Evolutionary conservation across 148 eudicot species (phyloP).

Genomic region (Cornus florida): DNA sequence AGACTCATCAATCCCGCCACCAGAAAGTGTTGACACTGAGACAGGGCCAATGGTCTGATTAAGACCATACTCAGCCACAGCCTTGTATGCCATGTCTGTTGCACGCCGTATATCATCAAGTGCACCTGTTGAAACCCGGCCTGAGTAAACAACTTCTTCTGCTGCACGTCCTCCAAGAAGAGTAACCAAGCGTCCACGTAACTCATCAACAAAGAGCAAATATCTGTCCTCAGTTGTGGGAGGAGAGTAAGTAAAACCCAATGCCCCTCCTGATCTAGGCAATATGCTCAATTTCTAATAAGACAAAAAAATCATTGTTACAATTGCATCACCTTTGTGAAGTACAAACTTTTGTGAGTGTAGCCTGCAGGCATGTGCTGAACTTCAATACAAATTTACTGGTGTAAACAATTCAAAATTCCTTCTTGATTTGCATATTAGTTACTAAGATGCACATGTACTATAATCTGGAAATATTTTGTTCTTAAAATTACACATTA

Average conservation of each 20-base stretch:
- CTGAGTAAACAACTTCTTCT: constrained; percentile 77
- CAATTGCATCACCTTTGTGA: neutral
- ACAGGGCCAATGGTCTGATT: constrained; percentile 78
- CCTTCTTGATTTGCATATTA: neutral
- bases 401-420: neutral
- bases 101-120: constrained; percentile 94
- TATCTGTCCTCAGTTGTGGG: constrained; percentile 92
- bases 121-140: constrained; percentile 97
- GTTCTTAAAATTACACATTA: neutral
- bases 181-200: constrained; percentile 90
- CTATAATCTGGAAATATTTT: neutral
- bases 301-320: constrained; percentile 18
- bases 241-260: constrained; percentile 93
- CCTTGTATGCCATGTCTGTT: constrained; percentile 94
- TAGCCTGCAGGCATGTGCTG: constrained; percentile 4
- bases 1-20: constrained; percentile 86
- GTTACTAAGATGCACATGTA: neutral
- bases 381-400: neutral
- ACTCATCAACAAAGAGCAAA: constrained; percentile 86
- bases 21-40: constrained; percentile 75
- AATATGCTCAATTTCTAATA: constrained; percentile 89
- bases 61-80: constrained; percentile 93
- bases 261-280: constrained; percentile 94
- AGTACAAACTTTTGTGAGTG: neutral
- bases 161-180: constrained; percentile 99